These are phyloP conservation scores for Syncephalis plumigaleata DNA, from an alignment of 371 early-diverging fungal genomes.

Conservation along the genomic window DNA sequence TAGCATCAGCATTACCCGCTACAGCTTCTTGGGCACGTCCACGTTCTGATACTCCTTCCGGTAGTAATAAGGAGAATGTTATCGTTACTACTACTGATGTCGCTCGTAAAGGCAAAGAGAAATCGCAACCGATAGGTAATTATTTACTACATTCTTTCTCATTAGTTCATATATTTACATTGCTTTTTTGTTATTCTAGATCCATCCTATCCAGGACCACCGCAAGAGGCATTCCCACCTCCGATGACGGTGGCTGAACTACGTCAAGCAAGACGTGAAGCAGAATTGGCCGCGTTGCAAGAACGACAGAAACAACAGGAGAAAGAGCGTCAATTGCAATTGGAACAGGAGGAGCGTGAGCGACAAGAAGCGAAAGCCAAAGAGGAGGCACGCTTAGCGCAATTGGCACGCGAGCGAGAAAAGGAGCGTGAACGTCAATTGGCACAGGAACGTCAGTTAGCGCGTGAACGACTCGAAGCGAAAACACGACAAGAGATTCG, in stretches of 20 bases:
- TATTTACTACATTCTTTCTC: too few species aligned
- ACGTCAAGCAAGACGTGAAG: conserved; percentile 15
- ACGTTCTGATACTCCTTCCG: conserved; percentile 10
- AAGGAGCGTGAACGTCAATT: too few species aligned
- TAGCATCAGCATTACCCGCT: conserved; percentile 33
- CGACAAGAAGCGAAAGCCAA: conserved; percentile 4
- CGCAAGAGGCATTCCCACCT: not conserved
- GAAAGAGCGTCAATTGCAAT: conserved; percentile 9
- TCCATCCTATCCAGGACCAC: conserved; percentile 21
- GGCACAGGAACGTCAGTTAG: too few species aligned
- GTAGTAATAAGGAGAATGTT: conserved; percentile 2
- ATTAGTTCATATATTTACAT: too few species aligned
- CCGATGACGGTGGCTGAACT: conserved; percentile 8
- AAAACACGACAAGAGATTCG: too few species aligned
- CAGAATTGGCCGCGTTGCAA: conserved; percentile 22
- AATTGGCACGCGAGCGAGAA: too few species aligned
- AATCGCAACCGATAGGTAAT: too few species aligned
- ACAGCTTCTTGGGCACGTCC: conserved; percentile 37
- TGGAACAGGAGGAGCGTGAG: conserved; percentile 14
- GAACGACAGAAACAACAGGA: conserved; percentile 19
- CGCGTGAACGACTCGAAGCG: too few species aligned
- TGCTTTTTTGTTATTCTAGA: too few species aligned
- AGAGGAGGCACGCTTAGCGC: too few species aligned
- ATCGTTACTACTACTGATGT: too few species aligned
- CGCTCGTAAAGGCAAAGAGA: too few species aligned